Conservation (phyloP, 345 rosid species). For the Salix purpurea region DNA sequence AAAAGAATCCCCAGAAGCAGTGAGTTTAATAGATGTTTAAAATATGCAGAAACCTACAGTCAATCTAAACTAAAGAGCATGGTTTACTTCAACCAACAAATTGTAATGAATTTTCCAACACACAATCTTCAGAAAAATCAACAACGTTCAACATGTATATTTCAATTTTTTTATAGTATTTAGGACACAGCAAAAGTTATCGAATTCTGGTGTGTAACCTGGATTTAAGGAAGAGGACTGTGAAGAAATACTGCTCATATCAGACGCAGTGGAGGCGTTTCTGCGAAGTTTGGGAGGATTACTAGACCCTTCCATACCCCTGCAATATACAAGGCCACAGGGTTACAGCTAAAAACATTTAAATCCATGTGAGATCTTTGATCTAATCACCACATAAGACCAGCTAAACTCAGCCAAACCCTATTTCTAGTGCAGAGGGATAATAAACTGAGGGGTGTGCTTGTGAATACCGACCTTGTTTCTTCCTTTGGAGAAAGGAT, state of each 20-base stretch:
- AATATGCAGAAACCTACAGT: not conserved
- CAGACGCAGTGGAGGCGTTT: conserved; percentile 65
- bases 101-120: not conserved
- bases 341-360: conserved; percentile 3
- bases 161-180: not conserved
- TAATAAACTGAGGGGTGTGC: not conserved
- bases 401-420: not conserved
- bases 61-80: not conserved
- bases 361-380: not conserved
- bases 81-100: not conserved
- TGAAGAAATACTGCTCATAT: conserved; percentile 53
- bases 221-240: conserved; percentile 32
- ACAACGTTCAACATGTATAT: not conserved
- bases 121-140: not conserved
- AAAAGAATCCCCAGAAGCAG: conserved; percentile 2
- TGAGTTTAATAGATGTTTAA: conserved; percentile 3
- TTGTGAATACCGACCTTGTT: conserved; percentile 49
- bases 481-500: conserved; percentile 50
- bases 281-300: conserved; percentile 55
- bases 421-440: not conserved
- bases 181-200: not conserved
- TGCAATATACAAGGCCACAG: conserved; percentile 21
- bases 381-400: not conserved
- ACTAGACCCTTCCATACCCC: conserved; percentile 44
- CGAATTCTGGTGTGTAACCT: conserved; percentile 36